These are phyloP conservation scores for Zalaria obscura DNA, from an alignment of 2,329 filamentous ascomycete species.

Conservation along the genomic window DNA sequence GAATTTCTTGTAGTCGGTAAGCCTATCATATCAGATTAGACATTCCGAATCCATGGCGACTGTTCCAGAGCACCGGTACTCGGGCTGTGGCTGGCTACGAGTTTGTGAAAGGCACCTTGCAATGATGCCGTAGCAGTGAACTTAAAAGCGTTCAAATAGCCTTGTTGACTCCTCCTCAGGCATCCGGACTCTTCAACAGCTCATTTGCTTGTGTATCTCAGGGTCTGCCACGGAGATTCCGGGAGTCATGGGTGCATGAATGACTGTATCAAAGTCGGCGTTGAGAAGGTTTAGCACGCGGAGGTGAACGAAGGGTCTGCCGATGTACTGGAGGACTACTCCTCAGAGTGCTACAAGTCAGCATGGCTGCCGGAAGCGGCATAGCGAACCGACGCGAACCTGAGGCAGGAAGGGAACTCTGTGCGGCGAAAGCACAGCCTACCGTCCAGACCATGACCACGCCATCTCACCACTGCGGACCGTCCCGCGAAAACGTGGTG, in stretches of 20 bases:
- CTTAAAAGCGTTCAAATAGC: constrained; percentile 28
- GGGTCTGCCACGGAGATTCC: constrained; percentile 22
- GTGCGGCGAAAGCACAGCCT: no score
- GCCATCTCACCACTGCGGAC: no score
- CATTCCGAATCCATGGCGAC: constrained; percentile 11
- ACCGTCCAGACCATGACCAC: no score
- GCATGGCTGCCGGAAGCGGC: no score
- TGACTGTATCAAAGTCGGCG: constrained; percentile 33
- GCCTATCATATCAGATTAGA: no score
- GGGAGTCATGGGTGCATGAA: no score
- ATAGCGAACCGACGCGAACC: no score
- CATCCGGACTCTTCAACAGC: constrained; percentile 41
- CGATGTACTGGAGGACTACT: no score
- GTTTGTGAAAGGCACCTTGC: constrained; percentile 30
- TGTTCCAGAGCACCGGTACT: constrained; percentile 46
- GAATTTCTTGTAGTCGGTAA: constrained; percentile 42
- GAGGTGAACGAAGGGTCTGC: constrained; percentile 36
- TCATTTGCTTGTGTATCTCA: constrained; percentile 43
- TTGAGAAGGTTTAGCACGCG: constrained; percentile 39
- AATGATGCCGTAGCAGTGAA: constrained; percentile 35
- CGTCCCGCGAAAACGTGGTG: no score
- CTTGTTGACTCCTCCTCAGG: constrained; percentile 32
- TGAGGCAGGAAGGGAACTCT: no score
- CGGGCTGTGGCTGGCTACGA: constrained; percentile 39
- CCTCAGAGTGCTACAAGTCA: no score